These are phyloP conservation scores for Lasiodiplodia theobromae DNA, from an alignment of 2,329 filamentous ascomycete genomes.

Conservation along the genomic window DNA sequence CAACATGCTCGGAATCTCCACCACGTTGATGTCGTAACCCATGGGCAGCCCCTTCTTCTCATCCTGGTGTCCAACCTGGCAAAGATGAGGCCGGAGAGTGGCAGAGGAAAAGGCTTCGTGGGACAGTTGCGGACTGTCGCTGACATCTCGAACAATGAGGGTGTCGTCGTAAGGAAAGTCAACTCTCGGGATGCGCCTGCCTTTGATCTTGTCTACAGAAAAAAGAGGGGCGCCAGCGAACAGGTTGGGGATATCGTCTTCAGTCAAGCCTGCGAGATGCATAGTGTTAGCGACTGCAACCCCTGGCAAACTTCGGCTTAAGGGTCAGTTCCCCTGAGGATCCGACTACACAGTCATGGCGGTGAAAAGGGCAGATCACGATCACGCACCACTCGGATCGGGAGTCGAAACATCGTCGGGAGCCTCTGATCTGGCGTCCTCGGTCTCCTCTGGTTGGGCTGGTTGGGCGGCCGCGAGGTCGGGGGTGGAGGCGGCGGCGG, in stretches of 20 bases:
- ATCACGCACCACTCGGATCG: slow-evolving; percentile 29
- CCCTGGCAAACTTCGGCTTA: not conserved
- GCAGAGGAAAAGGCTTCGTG: slow-evolving; percentile 48
- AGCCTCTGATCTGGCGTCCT: slow-evolving; percentile 23
- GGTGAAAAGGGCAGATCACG: slow-evolving; percentile 27
- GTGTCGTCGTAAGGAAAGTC: slow-evolving; percentile 73
- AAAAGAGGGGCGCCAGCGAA: slow-evolving; percentile 81
- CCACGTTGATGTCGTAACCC: slow-evolving; percentile 42
- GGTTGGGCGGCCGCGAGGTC: slow-evolving; percentile 8
- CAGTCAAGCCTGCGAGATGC: slow-evolving; percentile 52
- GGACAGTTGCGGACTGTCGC: slow-evolving; percentile 54
- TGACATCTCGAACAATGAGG: slow-evolving; percentile 67
- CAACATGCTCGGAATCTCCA: slow-evolving; percentile 73
- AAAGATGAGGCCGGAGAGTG: slow-evolving; percentile 39
- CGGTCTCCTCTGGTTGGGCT: not conserved
- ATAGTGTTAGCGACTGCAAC: slow-evolving; percentile 28
- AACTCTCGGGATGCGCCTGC: slow-evolving; percentile 68
- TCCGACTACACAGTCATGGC: slow-evolving; percentile 19
- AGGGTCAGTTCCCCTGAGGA: slow-evolving; percentile 20
- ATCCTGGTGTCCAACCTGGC: slow-evolving; percentile 32
- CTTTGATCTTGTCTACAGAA: slow-evolving; percentile 66
- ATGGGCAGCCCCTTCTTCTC: slow-evolving; percentile 34
- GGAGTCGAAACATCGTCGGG: slow-evolving; percentile 17
- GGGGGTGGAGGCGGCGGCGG: slow-evolving; percentile 14
- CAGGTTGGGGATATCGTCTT: slow-evolving; percentile 70